Evolutionary conservation across 139 green algal genomes (phyloP).

Genomic region (Closterium sp.): DNA sequence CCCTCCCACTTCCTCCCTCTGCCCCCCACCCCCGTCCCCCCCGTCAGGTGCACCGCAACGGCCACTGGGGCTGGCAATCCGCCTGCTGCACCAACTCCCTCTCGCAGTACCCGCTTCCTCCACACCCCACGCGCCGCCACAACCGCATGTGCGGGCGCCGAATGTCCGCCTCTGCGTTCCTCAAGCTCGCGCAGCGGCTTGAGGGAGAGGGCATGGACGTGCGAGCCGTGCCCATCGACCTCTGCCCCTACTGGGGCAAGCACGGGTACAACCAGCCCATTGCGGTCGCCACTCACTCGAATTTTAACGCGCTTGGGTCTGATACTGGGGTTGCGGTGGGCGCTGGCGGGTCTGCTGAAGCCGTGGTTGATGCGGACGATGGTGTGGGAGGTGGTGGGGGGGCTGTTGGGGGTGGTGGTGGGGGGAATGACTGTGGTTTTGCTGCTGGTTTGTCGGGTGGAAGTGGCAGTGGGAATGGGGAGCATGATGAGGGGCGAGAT

Average conservation of each 20-base stretch:
- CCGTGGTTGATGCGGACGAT: background rate
- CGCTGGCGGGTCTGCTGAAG: background rate
- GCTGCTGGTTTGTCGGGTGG: background rate
- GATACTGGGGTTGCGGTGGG: background rate
- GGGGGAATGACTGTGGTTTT: background rate
- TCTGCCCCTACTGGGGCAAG: background rate
- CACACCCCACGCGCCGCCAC: background rate
- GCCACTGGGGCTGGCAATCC: background rate
- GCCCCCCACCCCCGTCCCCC: too few relatives aligned
- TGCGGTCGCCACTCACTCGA: background rate
- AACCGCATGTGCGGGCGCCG: background rate
- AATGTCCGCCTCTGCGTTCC: background rate
- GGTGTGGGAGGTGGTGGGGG: background rate
- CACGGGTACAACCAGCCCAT: background rate
- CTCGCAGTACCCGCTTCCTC: background rate
- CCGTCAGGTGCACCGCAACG: background rate
- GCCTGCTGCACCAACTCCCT: background rate
- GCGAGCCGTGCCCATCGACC: background rate
- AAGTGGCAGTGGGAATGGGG: background rate
- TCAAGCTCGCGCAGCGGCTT: background rate
- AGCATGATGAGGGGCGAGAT: background rate
- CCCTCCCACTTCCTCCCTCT: too few relatives aligned
- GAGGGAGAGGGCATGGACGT: background rate
- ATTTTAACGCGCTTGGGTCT: background rate
- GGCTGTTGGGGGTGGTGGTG: background rate